Evolutionary conservation across 768 basidiomycete genomes (phyloP).

Genomic region (Leccinum fibrillosum): DNA sequence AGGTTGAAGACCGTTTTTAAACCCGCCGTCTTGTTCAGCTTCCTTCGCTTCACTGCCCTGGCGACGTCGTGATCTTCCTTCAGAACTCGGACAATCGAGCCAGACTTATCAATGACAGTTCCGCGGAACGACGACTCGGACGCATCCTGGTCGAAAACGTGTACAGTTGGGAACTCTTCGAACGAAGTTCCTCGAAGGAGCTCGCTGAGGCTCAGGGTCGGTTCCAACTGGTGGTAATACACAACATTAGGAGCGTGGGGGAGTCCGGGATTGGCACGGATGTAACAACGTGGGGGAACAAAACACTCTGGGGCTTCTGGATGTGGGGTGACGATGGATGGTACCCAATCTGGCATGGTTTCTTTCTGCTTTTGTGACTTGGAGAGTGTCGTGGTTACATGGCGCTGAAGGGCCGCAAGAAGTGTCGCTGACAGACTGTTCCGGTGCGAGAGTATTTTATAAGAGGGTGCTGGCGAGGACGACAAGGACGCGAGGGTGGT

Average conservation of each 20-base stretch:
- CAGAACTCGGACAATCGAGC: constrained; percentile 29
- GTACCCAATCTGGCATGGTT: constrained; percentile 53
- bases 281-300: constrained; percentile 55
- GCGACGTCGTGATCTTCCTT: constrained; percentile 25
- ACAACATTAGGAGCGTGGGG: constrained; percentile 27
- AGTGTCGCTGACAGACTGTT: constrained; percentile 51
- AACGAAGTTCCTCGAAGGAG: constrained; percentile 62
- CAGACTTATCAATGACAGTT: constrained; percentile 53
- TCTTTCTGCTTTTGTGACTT: constrained; percentile 46
- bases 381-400: constrained; percentile 29
- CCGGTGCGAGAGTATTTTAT: constrained; percentile 61
- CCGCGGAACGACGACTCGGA: constrained; percentile 46
- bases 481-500: constrained; percentile 42
- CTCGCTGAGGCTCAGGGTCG: constrained; percentile 41
- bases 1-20: constrained; percentile 55
- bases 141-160: constrained; percentile 60
- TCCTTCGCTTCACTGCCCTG: constrained; percentile 51
- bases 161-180: constrained; percentile 82
- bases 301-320: constrained; percentile 56
- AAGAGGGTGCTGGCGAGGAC: constrained; percentile 35
- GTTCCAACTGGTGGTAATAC: constrained; percentile 57
- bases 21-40: constrained; percentile 49
- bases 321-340: constrained; percentile 48
- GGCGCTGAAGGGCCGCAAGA: constrained; percentile 45
- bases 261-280: constrained; percentile 42